phyloP scores from a whole-genome alignment of 176 grass and related monocot species.

The Olyra latifolia region DNA sequence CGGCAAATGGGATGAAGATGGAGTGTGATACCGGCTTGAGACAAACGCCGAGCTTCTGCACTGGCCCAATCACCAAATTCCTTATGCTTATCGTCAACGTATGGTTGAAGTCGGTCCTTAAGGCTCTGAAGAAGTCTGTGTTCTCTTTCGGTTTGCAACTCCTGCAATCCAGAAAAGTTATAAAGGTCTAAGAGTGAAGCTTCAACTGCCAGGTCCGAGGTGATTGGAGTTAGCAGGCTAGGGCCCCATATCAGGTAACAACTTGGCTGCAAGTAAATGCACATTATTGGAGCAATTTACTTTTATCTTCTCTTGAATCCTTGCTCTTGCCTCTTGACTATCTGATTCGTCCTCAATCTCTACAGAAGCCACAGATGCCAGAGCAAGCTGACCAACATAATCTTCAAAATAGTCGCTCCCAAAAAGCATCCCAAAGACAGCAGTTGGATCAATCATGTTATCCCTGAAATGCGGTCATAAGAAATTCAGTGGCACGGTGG shows the following conservation, averaged over 20 bases:
- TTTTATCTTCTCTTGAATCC: slow-evolving; percentile 89
- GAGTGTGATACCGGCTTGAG: slow-evolving; percentile 58
- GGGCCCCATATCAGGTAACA: neutral
- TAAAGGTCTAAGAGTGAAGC: neutral
- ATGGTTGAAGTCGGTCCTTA: slow-evolving; percentile 71
- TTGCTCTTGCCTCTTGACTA: slow-evolving; percentile 57
- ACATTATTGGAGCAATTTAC: slow-evolving; percentile 31
- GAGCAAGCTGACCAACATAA: slow-evolving; percentile 91
- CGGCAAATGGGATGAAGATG: neutral
- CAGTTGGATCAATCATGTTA: slow-evolving; percentile 81
- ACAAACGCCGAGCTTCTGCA: slow-evolving; percentile 68
- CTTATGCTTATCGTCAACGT: slow-evolving; percentile 56
- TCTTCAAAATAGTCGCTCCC: slow-evolving; percentile 98
- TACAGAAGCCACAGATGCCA: slow-evolving; percentile 83
- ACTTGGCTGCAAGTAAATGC: neutral
- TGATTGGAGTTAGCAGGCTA: neutral
- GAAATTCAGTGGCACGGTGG: neutral
- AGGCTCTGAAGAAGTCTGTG: slow-evolving; percentile 60
- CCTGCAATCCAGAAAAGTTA: slow-evolving; percentile 41
- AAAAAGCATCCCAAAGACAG: slow-evolving; percentile 99
- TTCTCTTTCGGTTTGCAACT: slow-evolving; percentile 76
- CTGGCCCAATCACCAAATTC: slow-evolving; percentile 82
- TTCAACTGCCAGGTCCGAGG: neutral
- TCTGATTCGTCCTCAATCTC: slow-evolving; percentile 69
- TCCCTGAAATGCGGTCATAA: slow-evolving; percentile 50